Evolutionary conservation across 768 basidiomycete genomes (phyloP).

Genomic region (Xerocomus potaroensis): DNA sequence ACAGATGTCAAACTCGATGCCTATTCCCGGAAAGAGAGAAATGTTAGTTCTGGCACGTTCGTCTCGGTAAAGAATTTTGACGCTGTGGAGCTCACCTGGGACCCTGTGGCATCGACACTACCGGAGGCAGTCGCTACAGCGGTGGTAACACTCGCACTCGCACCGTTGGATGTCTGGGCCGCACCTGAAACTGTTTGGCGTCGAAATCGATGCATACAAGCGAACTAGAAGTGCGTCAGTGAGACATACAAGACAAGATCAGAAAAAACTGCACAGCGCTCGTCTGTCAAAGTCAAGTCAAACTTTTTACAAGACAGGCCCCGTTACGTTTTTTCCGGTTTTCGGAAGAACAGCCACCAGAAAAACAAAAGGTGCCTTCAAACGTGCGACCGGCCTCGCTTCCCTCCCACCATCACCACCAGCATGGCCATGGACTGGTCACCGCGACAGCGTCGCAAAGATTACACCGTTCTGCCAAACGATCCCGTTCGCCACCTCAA

Average conservation of each 20-base stretch:
- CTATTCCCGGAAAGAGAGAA: background rate
- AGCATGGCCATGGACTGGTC: conserved; percentile 4
- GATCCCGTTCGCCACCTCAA: conserved; percentile 4
- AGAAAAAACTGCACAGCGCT: too few species aligned
- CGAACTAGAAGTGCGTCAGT: background rate
- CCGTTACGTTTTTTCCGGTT: too few species aligned
- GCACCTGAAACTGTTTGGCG: background rate
- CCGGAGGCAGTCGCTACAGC: background rate
- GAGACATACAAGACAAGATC: background rate
- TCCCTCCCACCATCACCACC: background rate
- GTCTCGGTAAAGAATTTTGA: too few species aligned
- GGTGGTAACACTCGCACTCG: background rate
- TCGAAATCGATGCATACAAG: background rate
- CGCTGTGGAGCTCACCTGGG: background rate
- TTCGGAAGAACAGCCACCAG: too few species aligned
- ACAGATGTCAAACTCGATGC: background rate
- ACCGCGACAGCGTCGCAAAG: conserved; percentile 1
- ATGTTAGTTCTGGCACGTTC: background rate
- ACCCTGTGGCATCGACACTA: background rate
- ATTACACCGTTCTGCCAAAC: conserved; percentile 13
- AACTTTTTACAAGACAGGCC: too few species aligned
- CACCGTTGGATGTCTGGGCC: background rate
- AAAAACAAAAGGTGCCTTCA: background rate
- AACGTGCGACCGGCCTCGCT: too few species aligned
- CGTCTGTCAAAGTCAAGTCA: background rate